Base-by-base conservation (phyloP, 305 asterid species). In the Salvia sclarea region DNA sequence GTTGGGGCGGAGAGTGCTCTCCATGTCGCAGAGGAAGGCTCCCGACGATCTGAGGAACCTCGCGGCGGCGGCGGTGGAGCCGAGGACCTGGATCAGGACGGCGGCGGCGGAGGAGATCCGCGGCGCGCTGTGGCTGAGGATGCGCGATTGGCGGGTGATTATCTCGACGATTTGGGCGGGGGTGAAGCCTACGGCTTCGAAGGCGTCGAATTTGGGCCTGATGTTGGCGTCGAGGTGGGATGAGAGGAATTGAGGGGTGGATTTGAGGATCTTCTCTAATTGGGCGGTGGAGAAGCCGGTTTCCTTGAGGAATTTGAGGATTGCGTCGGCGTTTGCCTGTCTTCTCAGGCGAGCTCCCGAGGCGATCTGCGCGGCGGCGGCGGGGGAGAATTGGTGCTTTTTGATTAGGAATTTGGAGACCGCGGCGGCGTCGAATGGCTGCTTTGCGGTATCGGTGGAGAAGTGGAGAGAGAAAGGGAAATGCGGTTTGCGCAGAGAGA, bases 151-250 rank as follows among this genome's bases (percentile, higher is more conserved):
- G 4, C 3, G 37, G 0, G 85, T 35, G 44, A 83, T 24, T 11
- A 83, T 61, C 13, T 59, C 69, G 9, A 78, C 75, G 28, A 70
- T 70, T 3, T 75, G 80, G 10, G 18, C 4, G 7, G 48, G 8
- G 4, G 78, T 58, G 63, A 80, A 50, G 18, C 85, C 85, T 8
- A 78, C 52, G 50, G 76, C 78, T 11, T 28, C 78, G 49, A 81
- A 72, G 58, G 54, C 33, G 62, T 58, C 57, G 17, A 83, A 40
- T 67, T 78, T 78, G 14, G 78, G 85, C 70, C 66, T 71, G 22
- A 76, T 59, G 11, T 18, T 47, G 22, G 50, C 28, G 35, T 70
- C 80, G 37, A 74, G 75, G n/a, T 54, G 13, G 1, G 77, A 25
- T 2, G 62, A 30, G 18, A 78, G 79, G 28, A 74, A 0, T 0